phyloP scores from a whole-genome alignment of 1,284 basidiomycete species.

The Pholiota adiposa region DNA sequence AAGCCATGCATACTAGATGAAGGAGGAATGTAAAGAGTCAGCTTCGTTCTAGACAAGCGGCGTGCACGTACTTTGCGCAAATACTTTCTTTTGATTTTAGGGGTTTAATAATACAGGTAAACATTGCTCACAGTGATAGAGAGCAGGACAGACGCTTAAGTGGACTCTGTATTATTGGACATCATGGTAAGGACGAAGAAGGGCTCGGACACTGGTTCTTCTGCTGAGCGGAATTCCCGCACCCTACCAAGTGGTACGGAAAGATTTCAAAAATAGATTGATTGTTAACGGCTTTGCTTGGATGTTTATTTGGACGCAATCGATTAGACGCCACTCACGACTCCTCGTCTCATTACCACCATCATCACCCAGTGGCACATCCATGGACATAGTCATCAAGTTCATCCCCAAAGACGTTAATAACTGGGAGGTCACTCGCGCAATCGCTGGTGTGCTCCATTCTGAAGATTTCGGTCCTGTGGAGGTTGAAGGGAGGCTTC shows the following conservation, averaged over 20 bases:
- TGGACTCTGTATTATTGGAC: constrained; percentile 31
- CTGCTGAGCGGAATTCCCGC: not conserved
- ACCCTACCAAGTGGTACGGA: not conserved
- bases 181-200: not conserved
- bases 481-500: constrained; percentile 38
- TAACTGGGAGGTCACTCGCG: constrained; percentile 59
- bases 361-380: no score
- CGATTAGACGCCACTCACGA: no score
- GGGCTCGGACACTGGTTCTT: not conserved
- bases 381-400: constrained; percentile 57
- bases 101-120: constrained; percentile 27
- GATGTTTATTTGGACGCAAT: not conserved
- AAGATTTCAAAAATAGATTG: not conserved
- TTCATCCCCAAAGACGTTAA: constrained; percentile 52
- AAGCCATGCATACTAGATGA: constrained; percentile 81
- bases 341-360: no score
- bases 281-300: not conserved
- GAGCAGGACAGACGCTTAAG: constrained; percentile 38
- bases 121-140: constrained; percentile 34
- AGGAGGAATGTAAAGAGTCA: not conserved
- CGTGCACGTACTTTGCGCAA: constrained; percentile 43
- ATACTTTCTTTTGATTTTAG: constrained; percentile 45
- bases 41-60: constrained; percentile 1
- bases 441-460: constrained; percentile 59
- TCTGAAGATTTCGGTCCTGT: constrained; percentile 50